phyloP scores from a whole-genome alignment of 495 filamentous ascomycete species.

The Mytilinidion resinicola region DNA sequence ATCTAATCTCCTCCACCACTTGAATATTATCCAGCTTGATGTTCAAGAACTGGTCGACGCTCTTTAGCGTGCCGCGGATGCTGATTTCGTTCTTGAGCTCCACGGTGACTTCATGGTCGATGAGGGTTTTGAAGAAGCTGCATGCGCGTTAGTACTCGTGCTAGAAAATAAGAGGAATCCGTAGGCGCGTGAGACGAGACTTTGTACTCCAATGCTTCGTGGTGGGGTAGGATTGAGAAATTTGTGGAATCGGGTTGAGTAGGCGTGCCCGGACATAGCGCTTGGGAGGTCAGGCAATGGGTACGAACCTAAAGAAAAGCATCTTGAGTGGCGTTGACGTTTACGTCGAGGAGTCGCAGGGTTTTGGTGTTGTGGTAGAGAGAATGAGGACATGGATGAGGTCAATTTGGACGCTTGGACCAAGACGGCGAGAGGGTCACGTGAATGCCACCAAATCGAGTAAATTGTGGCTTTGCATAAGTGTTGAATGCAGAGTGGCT shows the following conservation, averaged over 20 bases:
- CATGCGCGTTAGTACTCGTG: neutral
- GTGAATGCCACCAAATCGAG: neutral
- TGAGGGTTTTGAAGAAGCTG: conserved; percentile 99
- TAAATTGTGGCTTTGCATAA: neutral
- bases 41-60: conserved; percentile 96
- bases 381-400: neutral
- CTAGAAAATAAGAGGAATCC: neutral
- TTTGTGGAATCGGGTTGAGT: neutral
- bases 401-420: neutral
- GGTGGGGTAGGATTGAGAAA: neutral
- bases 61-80: conserved; percentile 89
- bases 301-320: conserved; percentile 35
- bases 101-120: conserved; percentile 92
- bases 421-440: too few species aligned
- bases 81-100: conserved; percentile 99
- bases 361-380: neutral
- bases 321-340: conserved; percentile 16
- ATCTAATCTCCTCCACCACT: conserved; percentile 84
- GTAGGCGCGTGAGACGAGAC: neutral
- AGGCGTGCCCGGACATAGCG: neutral
- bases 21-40: conserved; percentile 96
- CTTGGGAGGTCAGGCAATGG: neutral
- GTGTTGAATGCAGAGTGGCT: too few species aligned
- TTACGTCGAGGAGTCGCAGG: neutral
- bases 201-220: neutral